Conservation (phyloP, 345 rosid species). For the Eucalyptus regnans region DNA sequence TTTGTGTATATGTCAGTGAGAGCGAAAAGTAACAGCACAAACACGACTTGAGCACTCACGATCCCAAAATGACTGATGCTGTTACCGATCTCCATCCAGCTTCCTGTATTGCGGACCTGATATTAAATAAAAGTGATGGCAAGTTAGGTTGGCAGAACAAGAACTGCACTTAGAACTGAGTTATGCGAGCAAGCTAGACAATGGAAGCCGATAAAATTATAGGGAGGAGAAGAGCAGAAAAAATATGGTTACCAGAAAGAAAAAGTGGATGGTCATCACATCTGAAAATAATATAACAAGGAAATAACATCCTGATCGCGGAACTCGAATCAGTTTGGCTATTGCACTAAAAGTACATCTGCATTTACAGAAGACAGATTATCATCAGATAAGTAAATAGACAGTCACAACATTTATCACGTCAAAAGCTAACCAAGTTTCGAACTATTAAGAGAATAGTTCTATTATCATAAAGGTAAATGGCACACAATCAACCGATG, state of each 20-base stretch:
- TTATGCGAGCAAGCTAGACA: background rate
- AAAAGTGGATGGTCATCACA: conserved; percentile 91
- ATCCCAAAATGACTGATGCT: conserved; percentile 95
- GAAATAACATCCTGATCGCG: conserved; percentile 86
- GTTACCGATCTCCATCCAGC: conserved; percentile 98
- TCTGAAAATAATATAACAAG: conserved; percentile 85
- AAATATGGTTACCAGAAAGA: conserved; percentile 64
- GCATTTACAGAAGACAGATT: conserved; percentile 5
- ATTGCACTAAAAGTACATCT: conserved; percentile 90
- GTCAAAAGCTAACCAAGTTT: background rate
- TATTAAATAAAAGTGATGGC: background rate
- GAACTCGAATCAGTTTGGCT: conserved; percentile 59
- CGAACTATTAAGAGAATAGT: background rate
- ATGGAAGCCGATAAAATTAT: background rate
- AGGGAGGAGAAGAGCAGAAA: background rate
- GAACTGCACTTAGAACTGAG: background rate
- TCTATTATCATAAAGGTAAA: background rate
- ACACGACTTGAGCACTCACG: conserved; percentile 93
- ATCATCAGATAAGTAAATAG: background rate
- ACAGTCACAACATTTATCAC: background rate
- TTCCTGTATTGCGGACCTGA: conserved; percentile 81
- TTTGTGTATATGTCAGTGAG: too few species aligned
- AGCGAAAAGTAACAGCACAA: background rate
- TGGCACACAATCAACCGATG: background rate
- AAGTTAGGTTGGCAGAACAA: background rate